Evolutionary conservation across 441 rosid species (phyloP).

Genomic region (Omphalea diandra): DNA sequence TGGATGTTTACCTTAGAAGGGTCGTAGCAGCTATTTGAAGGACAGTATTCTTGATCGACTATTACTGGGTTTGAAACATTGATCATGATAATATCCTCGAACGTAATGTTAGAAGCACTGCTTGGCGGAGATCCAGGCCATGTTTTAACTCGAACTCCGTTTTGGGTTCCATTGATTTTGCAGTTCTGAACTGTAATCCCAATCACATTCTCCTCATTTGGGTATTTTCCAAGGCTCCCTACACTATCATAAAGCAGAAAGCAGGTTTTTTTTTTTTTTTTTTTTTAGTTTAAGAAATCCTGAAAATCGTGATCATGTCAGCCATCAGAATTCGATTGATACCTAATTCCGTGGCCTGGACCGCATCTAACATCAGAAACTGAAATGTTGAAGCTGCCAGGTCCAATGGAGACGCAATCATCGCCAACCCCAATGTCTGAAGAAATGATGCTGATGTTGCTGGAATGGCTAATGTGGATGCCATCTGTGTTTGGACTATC

Average conservation of each 20-base stretch:
- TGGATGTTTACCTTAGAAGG: slow-evolving; percentile 25
- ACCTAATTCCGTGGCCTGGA: slow-evolving; percentile 78
- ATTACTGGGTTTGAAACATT: slow-evolving; percentile 57
- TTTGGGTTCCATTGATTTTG: slow-evolving; percentile 42
- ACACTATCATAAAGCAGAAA: slow-evolving; percentile 26
- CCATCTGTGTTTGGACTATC: slow-evolving; percentile 77
- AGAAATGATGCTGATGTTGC: slow-evolving; percentile 35
- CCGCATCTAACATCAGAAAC: slow-evolving; percentile 40
- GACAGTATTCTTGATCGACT: slow-evolving; percentile 54
- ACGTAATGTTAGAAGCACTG: slow-evolving; percentile 39
- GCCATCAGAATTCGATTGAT: too few species aligned
- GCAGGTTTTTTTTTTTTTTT: too few species aligned
- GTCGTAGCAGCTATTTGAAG: slow-evolving; percentile 35
- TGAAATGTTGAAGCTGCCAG: slow-evolving; percentile 44
- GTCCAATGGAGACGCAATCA: slow-evolving; percentile 65
- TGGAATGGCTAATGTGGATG: slow-evolving; percentile 47
- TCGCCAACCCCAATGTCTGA: slow-evolving; percentile 55
- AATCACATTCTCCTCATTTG: slow-evolving; percentile 22
- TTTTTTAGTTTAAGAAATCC: neutral
- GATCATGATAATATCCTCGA: slow-evolving; percentile 41
- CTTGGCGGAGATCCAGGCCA: slow-evolving; percentile 41
- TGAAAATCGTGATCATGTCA: too few species aligned
- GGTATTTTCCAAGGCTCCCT: slow-evolving; percentile 46
- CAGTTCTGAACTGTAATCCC: slow-evolving; percentile 42
- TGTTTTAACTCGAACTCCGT: slow-evolving; percentile 51